Evolutionary conservation across 164 flowering plant species (phyloP).

Genomic region (Vitis labrusca): DNA sequence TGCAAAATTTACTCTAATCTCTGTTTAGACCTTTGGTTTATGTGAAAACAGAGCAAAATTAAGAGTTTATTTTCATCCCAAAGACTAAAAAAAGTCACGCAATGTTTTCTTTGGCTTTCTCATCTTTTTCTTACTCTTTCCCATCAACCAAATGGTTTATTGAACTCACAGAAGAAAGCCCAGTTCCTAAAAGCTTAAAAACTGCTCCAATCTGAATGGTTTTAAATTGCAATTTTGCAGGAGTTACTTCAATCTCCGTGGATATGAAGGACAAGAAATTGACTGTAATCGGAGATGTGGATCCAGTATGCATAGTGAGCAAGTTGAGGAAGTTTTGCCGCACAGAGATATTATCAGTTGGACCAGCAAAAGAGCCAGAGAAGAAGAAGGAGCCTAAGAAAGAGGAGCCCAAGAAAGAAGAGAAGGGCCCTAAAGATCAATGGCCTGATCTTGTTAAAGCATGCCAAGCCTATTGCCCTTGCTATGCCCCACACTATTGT

Average conservation of each 20-base stretch:
- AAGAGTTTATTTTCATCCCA: too few relatives aligned
- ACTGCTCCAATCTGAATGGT: not conserved
- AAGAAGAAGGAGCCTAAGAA: constrained; percentile 43
- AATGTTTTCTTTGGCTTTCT: not conserved
- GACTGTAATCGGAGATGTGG: constrained; percentile 44
- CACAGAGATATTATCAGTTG: constrained; percentile 37
- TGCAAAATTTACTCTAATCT: too few relatives aligned
- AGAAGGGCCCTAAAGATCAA: constrained; percentile 14
- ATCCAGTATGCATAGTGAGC: constrained; percentile 36
- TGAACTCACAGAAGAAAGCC: not conserved
- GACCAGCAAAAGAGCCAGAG: constrained; percentile 41
- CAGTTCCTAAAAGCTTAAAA: not conserved
- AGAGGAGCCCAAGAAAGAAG: constrained; percentile 10
- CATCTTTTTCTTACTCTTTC: not conserved
- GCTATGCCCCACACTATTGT: not conserved
- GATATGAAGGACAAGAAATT: constrained; percentile 42
- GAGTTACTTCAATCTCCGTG: constrained; percentile 38
- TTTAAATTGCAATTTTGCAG: constrained; percentile 16
- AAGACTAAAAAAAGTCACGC: too few relatives aligned
- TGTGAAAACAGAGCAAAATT: too few relatives aligned
- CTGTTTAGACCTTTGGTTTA: too few relatives aligned
- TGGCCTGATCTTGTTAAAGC: constrained; percentile 17
- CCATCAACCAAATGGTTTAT: too few relatives aligned
- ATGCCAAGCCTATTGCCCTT: constrained; percentile 6
- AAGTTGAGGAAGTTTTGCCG: constrained; percentile 40